Base-by-base conservation (phyloP, 441 rosid genomes). In the Iberis amara region DNA sequence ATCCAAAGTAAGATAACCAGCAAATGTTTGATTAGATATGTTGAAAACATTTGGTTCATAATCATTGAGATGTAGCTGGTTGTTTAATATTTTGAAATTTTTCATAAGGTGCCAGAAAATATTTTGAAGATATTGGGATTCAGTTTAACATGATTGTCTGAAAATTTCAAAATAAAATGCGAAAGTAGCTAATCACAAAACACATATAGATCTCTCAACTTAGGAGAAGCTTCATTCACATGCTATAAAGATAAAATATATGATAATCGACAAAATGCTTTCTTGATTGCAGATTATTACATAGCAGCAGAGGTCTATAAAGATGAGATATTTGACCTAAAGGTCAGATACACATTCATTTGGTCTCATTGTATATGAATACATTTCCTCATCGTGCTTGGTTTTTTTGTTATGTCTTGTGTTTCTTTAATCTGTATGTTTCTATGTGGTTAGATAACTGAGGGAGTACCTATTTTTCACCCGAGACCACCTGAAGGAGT, bases 51-150 rank as follows among this genome's bases (percentile, higher is more conserved):
- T 18, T 18, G 21, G 21, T 18, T 18, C 3, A 18, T 18, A 18
- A 1, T 18, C 21, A 18, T 18, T 18, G 21, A 18, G 21, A 18
- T 18, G 21, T 18, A 18, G 47, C 41, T 55, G 53, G 21, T 18
- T 18, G 21, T 18, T 18, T 66, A 53, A 66, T 66, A 82, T 82
- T 75, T 78, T 76, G 75, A 83, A 75, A 74, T 79, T 61, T 76
- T 82, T 76, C 73, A 81, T 82, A 92, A 88, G 98, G 95, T 92
- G 92, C 81, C 98, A 92, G 98, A 86, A n/a, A 88, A 92, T 79
- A 75, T 92, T 4, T 56, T 83, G 79, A 92, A 92, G 82, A 73
- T 92, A 39, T 65, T 86, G 76, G 98, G 96, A 62, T 92, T 92
- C 70, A 95, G 98, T 62, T 70, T 80, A 80, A 30, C 81, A 60